These are phyloP conservation scores for Ammopiptanthus mongolicus DNA, from an alignment of 306 rosid species.

Conservation along the genomic window DNA sequence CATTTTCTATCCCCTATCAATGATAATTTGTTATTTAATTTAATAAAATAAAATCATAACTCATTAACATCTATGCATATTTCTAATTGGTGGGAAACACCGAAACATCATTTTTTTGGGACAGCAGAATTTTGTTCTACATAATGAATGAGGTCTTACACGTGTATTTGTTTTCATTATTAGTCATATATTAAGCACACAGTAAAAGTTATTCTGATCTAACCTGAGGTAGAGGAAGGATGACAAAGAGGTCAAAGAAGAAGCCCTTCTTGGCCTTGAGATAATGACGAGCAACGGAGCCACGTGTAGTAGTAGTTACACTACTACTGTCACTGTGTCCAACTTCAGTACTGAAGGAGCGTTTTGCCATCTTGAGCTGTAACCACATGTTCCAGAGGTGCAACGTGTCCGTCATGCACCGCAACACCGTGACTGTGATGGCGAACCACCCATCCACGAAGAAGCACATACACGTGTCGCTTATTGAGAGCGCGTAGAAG, in stretches of 20 bases:
- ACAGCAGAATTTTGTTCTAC: no score
- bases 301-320: background rate
- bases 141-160: no score
- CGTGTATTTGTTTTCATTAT: no score
- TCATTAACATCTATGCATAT: no score
- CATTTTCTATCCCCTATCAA: no score
- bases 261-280: constrained; percentile 51
- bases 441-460: constrained; percentile 92
- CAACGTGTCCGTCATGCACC: constrained; percentile 90
- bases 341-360: constrained; percentile 12
- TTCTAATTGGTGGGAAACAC: no score
- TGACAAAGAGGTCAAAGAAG: constrained; percentile 76
- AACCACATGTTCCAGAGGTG: constrained; percentile 94
- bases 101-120: no score
- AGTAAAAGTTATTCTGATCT: background rate
- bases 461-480: constrained; percentile 72
- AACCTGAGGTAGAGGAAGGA: constrained; percentile 93
- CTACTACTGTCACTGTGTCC: background rate
- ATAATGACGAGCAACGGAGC: constrained; percentile 46
- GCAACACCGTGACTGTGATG: constrained; percentile 78
- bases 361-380: constrained; percentile 56
- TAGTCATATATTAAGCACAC: no score
- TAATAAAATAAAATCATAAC: no score
- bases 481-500: constrained; percentile 76
- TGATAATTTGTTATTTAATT: no score